A percentile compares a stretch with the other conserved stretches of the same genome.
Evolutionary conservation across 306 rosid genomes (phyloP).

Genomic region (Quercus cerris): DNA sequence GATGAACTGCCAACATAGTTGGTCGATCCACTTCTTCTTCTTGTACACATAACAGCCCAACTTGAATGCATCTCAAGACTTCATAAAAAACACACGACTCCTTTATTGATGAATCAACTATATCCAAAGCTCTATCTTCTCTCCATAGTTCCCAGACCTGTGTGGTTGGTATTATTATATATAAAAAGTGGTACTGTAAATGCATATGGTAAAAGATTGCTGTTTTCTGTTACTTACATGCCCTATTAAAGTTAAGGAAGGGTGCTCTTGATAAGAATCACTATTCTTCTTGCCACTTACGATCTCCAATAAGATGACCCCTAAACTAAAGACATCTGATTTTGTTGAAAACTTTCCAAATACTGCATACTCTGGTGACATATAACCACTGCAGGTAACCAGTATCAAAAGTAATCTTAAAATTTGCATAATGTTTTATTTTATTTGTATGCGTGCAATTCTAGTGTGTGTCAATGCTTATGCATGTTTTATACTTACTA

Average conservation of each 20-base stretch:
- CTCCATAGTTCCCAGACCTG: no score
- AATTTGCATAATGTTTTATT: background rate
- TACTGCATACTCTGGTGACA: background rate
- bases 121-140: no score
- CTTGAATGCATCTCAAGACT: no score
- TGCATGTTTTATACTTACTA: background rate
- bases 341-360: background rate
- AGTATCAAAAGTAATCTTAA: background rate
- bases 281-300: background rate
- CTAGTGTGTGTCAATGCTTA: no score
- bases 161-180: background rate
- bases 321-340: background rate
- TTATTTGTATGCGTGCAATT: no score
- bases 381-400: background rate
- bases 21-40: no score
- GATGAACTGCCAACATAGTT: no score
- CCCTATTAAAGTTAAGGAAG: background rate
- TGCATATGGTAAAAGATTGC: background rate
- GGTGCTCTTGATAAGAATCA: background rate
- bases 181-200: background rate
- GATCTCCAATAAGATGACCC: background rate
- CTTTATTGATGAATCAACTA: no score
- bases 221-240: background rate
- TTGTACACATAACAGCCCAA: no score
- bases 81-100: no score